Conservation (phyloP, 768 basidiomycete species). For the Ramaria sp. region DNA sequence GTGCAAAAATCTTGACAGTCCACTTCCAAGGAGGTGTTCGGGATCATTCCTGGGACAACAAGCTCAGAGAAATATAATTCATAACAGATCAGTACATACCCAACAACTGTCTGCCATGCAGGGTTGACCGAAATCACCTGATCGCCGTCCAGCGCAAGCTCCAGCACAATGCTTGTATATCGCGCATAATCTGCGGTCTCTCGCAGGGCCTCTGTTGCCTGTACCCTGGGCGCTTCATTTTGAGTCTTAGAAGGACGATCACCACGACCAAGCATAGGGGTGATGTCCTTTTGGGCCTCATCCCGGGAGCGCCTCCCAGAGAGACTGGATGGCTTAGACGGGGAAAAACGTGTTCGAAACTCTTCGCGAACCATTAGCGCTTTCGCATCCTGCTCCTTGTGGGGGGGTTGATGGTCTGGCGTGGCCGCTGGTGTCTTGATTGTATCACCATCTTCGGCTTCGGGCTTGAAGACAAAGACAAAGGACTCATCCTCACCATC, state of each 20-base stretch:
- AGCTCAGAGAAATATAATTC: conserved; percentile 11
- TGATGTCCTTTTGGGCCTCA: conserved; percentile 41
- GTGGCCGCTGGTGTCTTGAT: background rate
- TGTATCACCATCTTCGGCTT: conserved; percentile 39
- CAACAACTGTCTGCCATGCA: conserved; percentile 87
- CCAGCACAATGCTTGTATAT: conserved; percentile 92
- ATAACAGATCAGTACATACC: conserved; percentile 38
- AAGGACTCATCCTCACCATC: conserved; percentile 87
- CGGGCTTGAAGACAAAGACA: conserved; percentile 87
- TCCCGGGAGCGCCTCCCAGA: conserved; percentile 47
- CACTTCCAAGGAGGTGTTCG: conserved; percentile 62
- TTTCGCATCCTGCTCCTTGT: conserved; percentile 4
- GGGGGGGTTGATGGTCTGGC: background rate
- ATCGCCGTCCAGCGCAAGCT: conserved; percentile 88
- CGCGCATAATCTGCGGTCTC: conserved; percentile 91
- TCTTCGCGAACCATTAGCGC: conserved; percentile 6
- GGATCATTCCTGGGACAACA: conserved; percentile 58
- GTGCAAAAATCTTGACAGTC: conserved; percentile 73
- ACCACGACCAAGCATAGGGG: conserved; percentile 24
- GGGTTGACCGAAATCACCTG: conserved; percentile 94
- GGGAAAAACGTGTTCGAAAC: conserved; percentile 6
- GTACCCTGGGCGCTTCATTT: conserved; percentile 35
- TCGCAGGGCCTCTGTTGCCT: conserved; percentile 80
- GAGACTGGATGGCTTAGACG: conserved; percentile 40
- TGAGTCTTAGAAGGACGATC: background rate